Evolutionary conservation across 495 filamentous ascomycete species (phyloP), one percentile per base, ranked within the genome.

Genomic region (Aspergillus panamensis): DNA sequence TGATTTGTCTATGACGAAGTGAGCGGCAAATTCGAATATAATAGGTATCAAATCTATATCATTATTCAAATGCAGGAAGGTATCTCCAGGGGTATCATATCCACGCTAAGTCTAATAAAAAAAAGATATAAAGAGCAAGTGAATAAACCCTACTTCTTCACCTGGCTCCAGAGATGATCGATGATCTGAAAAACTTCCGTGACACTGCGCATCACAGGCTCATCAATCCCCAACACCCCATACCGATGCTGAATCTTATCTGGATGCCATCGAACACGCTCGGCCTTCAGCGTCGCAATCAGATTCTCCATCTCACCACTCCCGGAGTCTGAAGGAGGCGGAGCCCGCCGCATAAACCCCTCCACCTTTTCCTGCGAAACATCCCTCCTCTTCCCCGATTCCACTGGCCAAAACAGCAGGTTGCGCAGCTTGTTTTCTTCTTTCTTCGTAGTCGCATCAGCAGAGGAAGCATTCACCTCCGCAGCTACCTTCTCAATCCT

Each of bases 161-260:
- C 42, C 58, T 88, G 83, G 57, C 73, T 82, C 89, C 91, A 96
- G 70, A 98, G 69, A 39, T 75, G 70, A 79, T 97, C 94, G 51
- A 98, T 79, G 45, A 89, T 85, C 76, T 97, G 93, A 65, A 98
- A 98, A 9, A 96, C 87, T 6, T 88, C 87, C 12, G 92, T 98
- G 14, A 97, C 89, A 48, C 81, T 82, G 73, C 87, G 87, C 69
- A 95, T 80, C 1, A 85, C 83, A 3, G 77, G 72, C 16, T 88
- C 83, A 44, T 90, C 85, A 42, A 89, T 74, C 6, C 81, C 78
- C 55, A 80, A 70, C 0, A 80, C 83, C 2, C 91, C 89, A 62
- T 92, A 85, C 47, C 86, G 82, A 73, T 97, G 95, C 77, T 96
- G 91, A 32, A 97, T 88, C 79, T 97, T 99, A 73, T 99, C 94